Evolutionary conservation across 192 early-diverging fungal genomes (phyloP), one percentile per base, ranked within the genome.

Genomic region (Coemansia sp.): DNA sequence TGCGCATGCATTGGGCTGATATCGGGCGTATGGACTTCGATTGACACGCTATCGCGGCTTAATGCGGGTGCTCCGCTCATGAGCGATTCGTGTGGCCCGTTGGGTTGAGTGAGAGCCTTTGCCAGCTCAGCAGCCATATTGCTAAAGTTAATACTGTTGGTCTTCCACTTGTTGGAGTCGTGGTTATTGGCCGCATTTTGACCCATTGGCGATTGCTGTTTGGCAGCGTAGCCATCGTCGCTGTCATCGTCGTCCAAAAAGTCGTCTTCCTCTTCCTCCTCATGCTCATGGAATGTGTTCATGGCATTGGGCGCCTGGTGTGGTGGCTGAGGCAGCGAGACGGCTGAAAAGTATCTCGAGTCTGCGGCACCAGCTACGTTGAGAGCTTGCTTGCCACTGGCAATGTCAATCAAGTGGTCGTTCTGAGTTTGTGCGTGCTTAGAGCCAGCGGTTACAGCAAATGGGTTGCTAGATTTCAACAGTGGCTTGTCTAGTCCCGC

Each of bases 191-290:
- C 63, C 46, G 22, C 43, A 5, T 33, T 66, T 2, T 1, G 29
- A 13, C 27, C 36, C 10, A 16, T 20, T 8, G 61, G 61, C 18
- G 61, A 62, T 3, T 20, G 18, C 38, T 24, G 18, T 22, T 62
- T 62, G 61, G 61, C 22, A 8, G 12, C 61, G 22, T 13, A 62
- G 3, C 38, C 61, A 27, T 62, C 68, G 16, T 66, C 74, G 40
- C 60, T 66, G 39, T 83, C 80, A 57, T 81, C 80, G 68, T 67
- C 72, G 15, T 78, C 75, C 58, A 83, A 63, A 43, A 74, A 72
- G 33, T 68, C 79, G 34, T 75, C 74, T 12, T 68, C 73, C 7
- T 71, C 74, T 11, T 71, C 75, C 15, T 71, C 75, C 1, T 70
- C 62, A 15, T 41, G 12, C 20, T 65, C 70, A 8, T 62, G 53